Evolutionary conservation across 2,329 filamentous ascomycete genomes (phyloP).

Genomic region (Xylaria hypoxylon): DNA sequence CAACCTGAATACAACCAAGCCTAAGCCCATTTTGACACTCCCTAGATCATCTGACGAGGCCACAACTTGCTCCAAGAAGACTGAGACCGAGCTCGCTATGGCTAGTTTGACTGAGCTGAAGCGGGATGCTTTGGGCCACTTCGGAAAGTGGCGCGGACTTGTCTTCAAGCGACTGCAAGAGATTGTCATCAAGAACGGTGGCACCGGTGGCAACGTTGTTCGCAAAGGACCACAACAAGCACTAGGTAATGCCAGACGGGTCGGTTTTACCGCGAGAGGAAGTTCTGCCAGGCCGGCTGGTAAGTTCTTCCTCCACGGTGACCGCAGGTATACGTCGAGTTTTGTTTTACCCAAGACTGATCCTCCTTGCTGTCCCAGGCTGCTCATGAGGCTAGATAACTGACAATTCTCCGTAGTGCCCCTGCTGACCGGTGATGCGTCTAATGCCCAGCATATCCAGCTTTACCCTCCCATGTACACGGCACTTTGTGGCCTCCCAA

Average conservation of each 20-base stretch:
- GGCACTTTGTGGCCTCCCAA: constrained; percentile 67
- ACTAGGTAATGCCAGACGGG: constrained; percentile 54
- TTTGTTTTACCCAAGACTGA: constrained; percentile 15
- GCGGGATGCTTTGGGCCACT: constrained; percentile 75
- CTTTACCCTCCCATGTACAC: constrained; percentile 71
- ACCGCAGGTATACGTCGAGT: constrained; percentile 35
- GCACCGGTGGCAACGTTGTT: constrained; percentile 44
- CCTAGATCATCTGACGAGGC: constrained; percentile 50
- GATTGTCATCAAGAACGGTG: constrained; percentile 64
- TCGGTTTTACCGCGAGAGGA: constrained; percentile 51
- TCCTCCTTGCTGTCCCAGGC: background rate
- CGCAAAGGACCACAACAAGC: constrained; percentile 40
- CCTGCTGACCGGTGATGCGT: constrained; percentile 55
- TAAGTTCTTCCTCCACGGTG: constrained; percentile 48
- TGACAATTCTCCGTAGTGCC: constrained; percentile 49
- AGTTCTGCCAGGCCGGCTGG: constrained; percentile 51
- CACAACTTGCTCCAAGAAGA: constrained; percentile 52
- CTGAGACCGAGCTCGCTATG: constrained; percentile 50
- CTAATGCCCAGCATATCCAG: constrained; percentile 60
- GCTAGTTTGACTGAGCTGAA: constrained; percentile 71
- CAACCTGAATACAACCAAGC: constrained; percentile 13
- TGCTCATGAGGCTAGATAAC: constrained; percentile 6
- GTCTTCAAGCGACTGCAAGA: constrained; percentile 79
- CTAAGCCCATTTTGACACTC: constrained; percentile 42
- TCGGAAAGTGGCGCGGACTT: constrained; percentile 81